Evolutionary conservation across 257 asterid species (phyloP), one percentile per base, ranked within the genome.

Genomic region (Solanum lycopersicoides): DNA sequence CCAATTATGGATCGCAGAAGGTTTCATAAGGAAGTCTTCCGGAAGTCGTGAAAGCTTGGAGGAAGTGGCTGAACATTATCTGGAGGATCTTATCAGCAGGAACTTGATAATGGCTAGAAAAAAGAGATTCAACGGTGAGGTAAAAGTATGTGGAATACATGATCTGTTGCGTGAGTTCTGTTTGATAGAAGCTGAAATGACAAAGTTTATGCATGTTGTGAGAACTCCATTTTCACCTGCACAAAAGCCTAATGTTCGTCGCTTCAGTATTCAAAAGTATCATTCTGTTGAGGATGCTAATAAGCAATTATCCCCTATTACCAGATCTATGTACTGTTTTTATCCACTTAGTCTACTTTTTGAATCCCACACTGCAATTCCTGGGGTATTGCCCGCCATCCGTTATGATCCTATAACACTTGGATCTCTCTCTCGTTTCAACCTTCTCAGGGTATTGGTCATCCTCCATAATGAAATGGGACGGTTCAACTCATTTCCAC

Each of bases 1-100:
- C 23, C 39, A 37, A 50, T 42, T 82, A 34, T 87, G 89, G 87
- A 47, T 87, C 0, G 89, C 83, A 21, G 89, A 87, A 50, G 89
- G 89, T 16, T 89, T 87, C 30, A 21, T 87, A 39, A 86, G 75
- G 69, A 60, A 1, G 53, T 45, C 53, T 15, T 66, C 9, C 0
- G 73, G 16, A n/a, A 25, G 18, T 11, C 9, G 15, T 28, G 8
- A 73, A 21, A 50, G 73, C 25, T 56, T 72, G 50, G 53, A 66
- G 3, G 41, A 41, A 23, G 86, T 23, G 60, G 86, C 82, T 9
- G 9, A 23, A 5, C 2, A 30, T 60, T 79, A 79, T 44, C 32
- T 87, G 37, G 34, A 59, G 56, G 56, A 66, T 45, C 63, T 53
- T 53, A 53, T 16, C 21, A 53, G 16, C 59, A 47, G 20, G 20